A percentile compares a stretch with the other conserved stretches of the same genome.
These are phyloP conservation scores for Debaryomycetaceae sp. DNA, from an alignment of 1,139 yeast genomes.

Conservation along the genomic window DNA sequence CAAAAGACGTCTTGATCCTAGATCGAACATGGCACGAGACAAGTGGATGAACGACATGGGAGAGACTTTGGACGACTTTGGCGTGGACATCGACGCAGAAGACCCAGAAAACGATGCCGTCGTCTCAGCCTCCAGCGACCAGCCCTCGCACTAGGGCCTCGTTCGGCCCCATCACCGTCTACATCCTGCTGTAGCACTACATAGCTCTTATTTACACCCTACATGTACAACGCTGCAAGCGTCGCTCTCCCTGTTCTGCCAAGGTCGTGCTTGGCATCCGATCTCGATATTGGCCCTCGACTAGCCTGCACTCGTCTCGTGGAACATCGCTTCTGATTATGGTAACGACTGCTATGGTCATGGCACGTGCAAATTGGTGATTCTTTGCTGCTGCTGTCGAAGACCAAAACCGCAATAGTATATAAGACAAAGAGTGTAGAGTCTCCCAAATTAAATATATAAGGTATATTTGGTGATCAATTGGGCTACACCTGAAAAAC, in stretches of 20 bases:
- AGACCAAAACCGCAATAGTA: neutral
- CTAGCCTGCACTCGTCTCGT: neutral
- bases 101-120: neutral
- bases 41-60: slow-evolving; percentile 81
- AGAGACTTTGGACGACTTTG: slow-evolving; percentile 76
- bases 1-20: slow-evolving; percentile 27
- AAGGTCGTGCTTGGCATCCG: neutral
- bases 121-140: neutral
- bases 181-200: no score
- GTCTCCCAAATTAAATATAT: neutral
- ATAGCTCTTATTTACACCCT: no score
- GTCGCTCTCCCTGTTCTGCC: no score
- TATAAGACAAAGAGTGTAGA: neutral
- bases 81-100: slow-evolving; percentile 78
- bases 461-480: neutral
- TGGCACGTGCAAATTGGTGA: slow-evolving; percentile 15
- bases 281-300: neutral
- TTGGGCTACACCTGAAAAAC: neutral
- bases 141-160: neutral
- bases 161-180: no score
- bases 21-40: slow-evolving; percentile 28
- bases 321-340: neutral
- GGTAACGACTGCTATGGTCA: slow-evolving; percentile 5
- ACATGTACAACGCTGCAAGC: no score
- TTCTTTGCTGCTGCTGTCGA: slow-evolving; percentile 1